Percentiles rank a stretch among this genome's conserved stretches.
These are phyloP conservation scores for Ophiorrhiza pumila DNA, from an alignment of 257 asterid species.

Conservation along the genomic window DNA sequence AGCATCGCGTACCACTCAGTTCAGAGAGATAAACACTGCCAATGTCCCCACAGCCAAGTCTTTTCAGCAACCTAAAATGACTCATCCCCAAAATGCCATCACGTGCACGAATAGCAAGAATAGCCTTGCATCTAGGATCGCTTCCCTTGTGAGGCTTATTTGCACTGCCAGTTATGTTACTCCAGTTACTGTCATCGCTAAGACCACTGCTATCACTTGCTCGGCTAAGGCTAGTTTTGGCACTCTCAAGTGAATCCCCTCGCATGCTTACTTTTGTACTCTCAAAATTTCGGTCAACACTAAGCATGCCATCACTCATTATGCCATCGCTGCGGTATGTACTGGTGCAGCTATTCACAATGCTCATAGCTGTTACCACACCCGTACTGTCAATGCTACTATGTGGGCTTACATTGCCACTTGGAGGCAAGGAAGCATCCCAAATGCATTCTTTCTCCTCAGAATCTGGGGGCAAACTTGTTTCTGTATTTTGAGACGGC, in stretches of 20 bases:
- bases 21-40: constrained; percentile 58
- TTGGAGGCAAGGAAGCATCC: constrained; percentile 59
- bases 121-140: constrained; percentile 62
- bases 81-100: constrained; percentile 50
- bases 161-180: constrained; percentile 47
- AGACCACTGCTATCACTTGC: constrained; percentile 53
- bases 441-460: constrained; percentile 47
- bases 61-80: constrained; percentile 44
- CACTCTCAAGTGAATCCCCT: constrained; percentile 53
- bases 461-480: constrained; percentile 33
- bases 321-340: constrained; percentile 42
- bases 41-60: constrained; percentile 55
- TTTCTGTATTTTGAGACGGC: constrained; percentile 37
- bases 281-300: constrained; percentile 39
- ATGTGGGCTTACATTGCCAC: constrained; percentile 51
- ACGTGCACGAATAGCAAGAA: constrained; percentile 40
- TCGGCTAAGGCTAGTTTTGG: constrained; percentile 43
- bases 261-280: constrained; percentile 37
- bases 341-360: constrained; percentile 42
- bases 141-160: constrained; percentile 56
- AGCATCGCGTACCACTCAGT: constrained; percentile 44
- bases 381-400: constrained; percentile 48
- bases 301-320: constrained; percentile 55
- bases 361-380: constrained; percentile 42
- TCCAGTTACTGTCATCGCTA: constrained; percentile 57